These are phyloP conservation scores for Komagataella mondaviorum DNA, from an alignment of 805 yeast genomes.

Conservation along the genomic window DNA sequence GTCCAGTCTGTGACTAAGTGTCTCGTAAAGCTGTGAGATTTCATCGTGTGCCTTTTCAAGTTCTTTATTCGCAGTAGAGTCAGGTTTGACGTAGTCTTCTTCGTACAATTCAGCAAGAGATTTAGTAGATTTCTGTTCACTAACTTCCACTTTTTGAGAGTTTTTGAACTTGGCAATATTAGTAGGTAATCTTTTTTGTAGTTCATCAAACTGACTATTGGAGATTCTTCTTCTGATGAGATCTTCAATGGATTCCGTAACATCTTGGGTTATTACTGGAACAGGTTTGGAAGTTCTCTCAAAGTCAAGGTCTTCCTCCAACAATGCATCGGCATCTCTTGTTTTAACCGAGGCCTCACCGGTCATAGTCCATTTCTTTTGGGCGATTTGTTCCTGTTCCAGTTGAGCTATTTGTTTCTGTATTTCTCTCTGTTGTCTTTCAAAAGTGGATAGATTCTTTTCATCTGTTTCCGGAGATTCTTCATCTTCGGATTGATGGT, in stretches of 20 bases:
- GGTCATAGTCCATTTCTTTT: conserved; percentile 85
- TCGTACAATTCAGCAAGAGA: conserved; percentile 89
- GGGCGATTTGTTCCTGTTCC: conserved; percentile 81
- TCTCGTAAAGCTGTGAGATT: conserved; percentile 48
- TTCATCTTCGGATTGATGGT: conserved; percentile 20
- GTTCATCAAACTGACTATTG: conserved; percentile 69
- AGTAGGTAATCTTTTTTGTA: conserved; percentile 58
- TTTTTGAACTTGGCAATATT: conserved; percentile 50
- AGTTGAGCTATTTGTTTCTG: conserved; percentile 65
- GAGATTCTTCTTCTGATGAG: conserved; percentile 73
- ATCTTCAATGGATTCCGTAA: conserved; percentile 80
- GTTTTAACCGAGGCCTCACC: conserved; percentile 82
- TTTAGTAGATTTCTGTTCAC: conserved; percentile 73
- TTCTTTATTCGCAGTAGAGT: conserved; percentile 38
- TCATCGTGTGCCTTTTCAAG: conserved; percentile 67
- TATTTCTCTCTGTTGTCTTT: conserved; percentile 67
- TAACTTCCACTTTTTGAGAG: conserved; percentile 47
- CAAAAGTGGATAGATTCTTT: conserved; percentile 54
- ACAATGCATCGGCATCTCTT: conserved; percentile 73
- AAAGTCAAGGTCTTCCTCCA: conserved; percentile 75
- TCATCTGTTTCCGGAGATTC: conserved; percentile 14
- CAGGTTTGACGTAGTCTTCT: conserved; percentile 50
- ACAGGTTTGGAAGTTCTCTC: conserved; percentile 93
- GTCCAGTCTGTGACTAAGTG: conserved; percentile 62
- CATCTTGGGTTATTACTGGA: conserved; percentile 84